Evolutionary conservation across 345 rosid genomes (phyloP).

Genomic region (Noccaea bulbosa): DNA sequence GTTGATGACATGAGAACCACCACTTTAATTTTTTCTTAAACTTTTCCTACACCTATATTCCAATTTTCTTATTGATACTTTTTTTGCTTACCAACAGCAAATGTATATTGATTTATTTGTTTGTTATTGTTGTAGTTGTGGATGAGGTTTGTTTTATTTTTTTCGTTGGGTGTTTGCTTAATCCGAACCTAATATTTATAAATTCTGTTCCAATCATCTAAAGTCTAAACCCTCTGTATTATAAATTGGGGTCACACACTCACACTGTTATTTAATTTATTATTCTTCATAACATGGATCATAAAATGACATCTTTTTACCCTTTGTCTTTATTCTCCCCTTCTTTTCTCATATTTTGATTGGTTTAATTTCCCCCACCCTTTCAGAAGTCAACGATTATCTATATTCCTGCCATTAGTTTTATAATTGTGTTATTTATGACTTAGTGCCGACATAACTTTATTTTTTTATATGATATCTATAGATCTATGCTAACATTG

Average conservation of each 20-base stretch:
- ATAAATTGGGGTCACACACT: conserved; percentile 11
- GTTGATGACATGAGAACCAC: conserved; percentile 44
- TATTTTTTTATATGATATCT: not conserved
- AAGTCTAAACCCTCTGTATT: conserved; percentile 19
- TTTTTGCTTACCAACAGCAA: conserved; percentile 4
- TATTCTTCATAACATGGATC: too few relatives aligned
- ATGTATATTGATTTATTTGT: not conserved
- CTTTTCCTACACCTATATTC: conserved; percentile 15
- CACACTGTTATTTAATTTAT: conserved; percentile 3
- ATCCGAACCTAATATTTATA: conserved; percentile 16
- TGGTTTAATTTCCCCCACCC: conserved; percentile 25
- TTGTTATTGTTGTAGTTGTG: conserved; percentile 19
- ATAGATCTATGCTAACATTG: not conserved
- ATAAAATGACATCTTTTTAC: conserved; percentile 26
- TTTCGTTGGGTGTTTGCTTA: conserved; percentile 21
- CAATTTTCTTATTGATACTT: not conserved
- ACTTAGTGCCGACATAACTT: not conserved
- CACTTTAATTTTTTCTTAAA: conserved; percentile 15
- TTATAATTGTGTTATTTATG: not conserved
- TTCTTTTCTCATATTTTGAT: conserved; percentile 28
- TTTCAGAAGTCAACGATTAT: conserved; percentile 36
- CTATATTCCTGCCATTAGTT: conserved; percentile 18
- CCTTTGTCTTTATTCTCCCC: conserved; percentile 38
- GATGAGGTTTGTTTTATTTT: conserved; percentile 31
- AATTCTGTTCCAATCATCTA: conserved; percentile 36